Evolutionary conservation across 2,329 filamentous ascomycete genomes (phyloP).

Genomic region (Hymenoscyphus repandus): DNA sequence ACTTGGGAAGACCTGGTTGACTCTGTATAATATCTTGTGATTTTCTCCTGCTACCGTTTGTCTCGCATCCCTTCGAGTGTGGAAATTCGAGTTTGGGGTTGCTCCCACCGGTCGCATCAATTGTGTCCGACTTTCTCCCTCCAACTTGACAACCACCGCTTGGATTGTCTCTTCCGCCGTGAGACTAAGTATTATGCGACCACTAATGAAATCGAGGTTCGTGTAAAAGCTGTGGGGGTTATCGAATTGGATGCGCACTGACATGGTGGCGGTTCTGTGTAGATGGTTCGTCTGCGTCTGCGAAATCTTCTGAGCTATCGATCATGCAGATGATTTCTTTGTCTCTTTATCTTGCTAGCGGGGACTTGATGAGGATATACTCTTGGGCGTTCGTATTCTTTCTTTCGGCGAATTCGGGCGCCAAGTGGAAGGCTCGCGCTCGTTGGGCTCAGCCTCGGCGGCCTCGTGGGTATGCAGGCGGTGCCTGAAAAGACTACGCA

Average conservation of each 20-base stretch:
- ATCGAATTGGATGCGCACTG: conserved; percentile 62
- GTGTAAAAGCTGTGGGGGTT: conserved; percentile 68
- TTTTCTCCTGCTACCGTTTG: conserved; percentile 45
- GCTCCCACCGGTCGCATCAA: conserved; percentile 26
- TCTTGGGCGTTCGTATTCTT: too few relatives aligned
- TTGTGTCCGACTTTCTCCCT: conserved; percentile 70
- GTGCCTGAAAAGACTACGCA: too few relatives aligned
- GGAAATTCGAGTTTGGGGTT: conserved; percentile 13
- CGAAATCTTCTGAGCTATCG: too few relatives aligned
- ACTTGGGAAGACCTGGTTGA: conserved; percentile 64
- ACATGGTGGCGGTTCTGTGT: conserved; percentile 41
- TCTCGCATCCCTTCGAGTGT: conserved; percentile 17
- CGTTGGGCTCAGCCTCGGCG: too few relatives aligned
- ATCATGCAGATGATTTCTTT: too few relatives aligned
- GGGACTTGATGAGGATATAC: too few relatives aligned
- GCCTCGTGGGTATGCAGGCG: too few relatives aligned
- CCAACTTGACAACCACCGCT: conserved; percentile 75
- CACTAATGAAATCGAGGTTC: conserved; percentile 69
- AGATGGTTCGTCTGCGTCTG: too few relatives aligned
- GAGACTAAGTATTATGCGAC: conserved; percentile 51
- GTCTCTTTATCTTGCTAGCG: too few relatives aligned
- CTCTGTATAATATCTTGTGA: conserved; percentile 71
- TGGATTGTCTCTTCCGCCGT: conserved; percentile 65
- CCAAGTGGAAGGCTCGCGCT: too few relatives aligned
- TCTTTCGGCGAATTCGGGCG: too few relatives aligned